Conservation (phyloP, 1,284 basidiomycete species). For the Cryptococcus hybrid region DNA sequence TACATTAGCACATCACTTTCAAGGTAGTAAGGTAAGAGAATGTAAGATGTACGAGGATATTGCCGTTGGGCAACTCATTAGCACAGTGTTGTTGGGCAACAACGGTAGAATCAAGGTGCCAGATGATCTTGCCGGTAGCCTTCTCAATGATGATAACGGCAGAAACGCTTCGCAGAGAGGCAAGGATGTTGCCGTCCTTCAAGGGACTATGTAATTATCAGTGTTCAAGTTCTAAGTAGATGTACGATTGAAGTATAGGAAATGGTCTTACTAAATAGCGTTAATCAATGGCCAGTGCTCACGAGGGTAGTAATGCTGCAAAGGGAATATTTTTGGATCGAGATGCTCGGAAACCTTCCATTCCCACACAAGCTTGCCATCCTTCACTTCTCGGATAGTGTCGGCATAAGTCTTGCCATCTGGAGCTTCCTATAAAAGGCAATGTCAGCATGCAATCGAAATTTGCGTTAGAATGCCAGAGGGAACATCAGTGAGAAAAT, state of each 20-base stretch:
- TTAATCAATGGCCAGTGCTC: conserved; percentile 25
- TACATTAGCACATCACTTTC: no score
- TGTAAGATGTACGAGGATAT: conserved; percentile 14
- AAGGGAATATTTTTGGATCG: conserved; percentile 18
- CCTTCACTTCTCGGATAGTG: conserved; percentile 21
- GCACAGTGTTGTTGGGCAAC: conserved; percentile 22
- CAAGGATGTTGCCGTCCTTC: conserved; percentile 21
- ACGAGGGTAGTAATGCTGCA: conserved; percentile 17
- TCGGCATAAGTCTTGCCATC: conserved; percentile 21
- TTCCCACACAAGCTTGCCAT: conserved; percentile 21
- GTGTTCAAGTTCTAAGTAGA: background rate
- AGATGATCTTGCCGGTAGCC: conserved; percentile 17
- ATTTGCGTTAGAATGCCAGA: no score
- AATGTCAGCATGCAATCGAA: no score
- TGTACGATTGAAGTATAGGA: background rate
- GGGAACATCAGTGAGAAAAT: background rate
- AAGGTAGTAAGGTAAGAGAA: background rate
- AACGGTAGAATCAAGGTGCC: conserved; percentile 19
- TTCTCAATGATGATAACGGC: conserved; percentile 24
- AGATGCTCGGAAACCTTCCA: conserved; percentile 22
- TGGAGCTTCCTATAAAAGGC: conserved; percentile 15
- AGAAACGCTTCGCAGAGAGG: conserved; percentile 18
- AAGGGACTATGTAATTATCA: conserved; percentile 5
- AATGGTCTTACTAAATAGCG: conserved; percentile 14
- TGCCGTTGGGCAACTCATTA: conserved; percentile 21